These are phyloP conservation scores for Lavandula angustifolia DNA, from an alignment of 257 asterid species.

Conservation along the genomic window DNA sequence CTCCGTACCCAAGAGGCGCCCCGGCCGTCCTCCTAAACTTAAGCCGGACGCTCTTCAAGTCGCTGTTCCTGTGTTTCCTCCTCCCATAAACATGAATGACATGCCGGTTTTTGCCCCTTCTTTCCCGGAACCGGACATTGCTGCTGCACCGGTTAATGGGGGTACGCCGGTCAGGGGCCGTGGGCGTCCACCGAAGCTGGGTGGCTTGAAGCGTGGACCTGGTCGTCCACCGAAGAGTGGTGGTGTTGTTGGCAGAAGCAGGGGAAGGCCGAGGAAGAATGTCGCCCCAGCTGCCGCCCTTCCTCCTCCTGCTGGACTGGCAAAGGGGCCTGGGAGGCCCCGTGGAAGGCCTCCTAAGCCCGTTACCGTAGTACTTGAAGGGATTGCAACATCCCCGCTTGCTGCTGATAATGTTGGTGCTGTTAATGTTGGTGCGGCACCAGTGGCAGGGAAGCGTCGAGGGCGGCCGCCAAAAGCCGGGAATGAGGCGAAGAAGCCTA, in stretches of 20 bases:
- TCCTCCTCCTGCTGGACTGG: constrained; percentile 9
- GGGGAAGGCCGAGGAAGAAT: constrained; percentile 48
- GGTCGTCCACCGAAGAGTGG: constrained; percentile 48
- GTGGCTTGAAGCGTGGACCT: constrained; percentile 33
- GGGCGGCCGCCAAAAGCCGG: constrained; percentile 68
- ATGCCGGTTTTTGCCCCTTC: constrained; percentile 25
- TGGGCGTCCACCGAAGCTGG: constrained; percentile 69
- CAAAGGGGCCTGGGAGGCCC: constrained; percentile 52
- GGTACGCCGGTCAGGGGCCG: constrained; percentile 44
- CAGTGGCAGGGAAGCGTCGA: constrained; percentile 49
- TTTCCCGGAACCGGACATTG: constrained; percentile 39
- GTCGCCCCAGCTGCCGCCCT: background rate
- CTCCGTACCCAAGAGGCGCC: constrained; percentile 47
- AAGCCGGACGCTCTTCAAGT: constrained; percentile 45
- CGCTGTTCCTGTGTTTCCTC: constrained; percentile 45
- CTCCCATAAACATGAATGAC: constrained; percentile 30
- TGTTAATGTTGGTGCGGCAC: constrained; percentile 29
- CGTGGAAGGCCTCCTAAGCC: constrained; percentile 68
- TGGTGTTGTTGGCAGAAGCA: constrained; percentile 26
- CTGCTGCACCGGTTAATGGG: constrained; percentile 50
- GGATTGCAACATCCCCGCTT: background rate
- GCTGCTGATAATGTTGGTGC: constrained; percentile 28
- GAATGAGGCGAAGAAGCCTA: constrained; percentile 37
- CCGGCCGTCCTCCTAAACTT: constrained; percentile 78
- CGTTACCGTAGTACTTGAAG: constrained; percentile 40